Conservation (phyloP, 2,329 filamentous ascomycete genomes). For the Aureobasidium lini region DNA sequence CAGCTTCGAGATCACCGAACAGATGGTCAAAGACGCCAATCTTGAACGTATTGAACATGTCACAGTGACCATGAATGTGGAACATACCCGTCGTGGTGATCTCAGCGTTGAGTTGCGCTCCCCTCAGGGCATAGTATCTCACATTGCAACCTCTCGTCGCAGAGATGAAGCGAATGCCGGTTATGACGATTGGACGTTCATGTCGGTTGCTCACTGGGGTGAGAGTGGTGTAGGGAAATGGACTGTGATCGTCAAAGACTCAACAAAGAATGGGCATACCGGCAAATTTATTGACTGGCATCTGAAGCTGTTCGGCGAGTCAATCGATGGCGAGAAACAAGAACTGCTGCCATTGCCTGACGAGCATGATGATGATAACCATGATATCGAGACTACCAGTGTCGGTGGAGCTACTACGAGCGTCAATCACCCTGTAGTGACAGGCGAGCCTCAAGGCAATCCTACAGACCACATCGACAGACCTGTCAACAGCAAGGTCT, state of each 20-base stretch:
- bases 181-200: slow-evolving; percentile 96
- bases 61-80: slow-evolving; percentile 93
- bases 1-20: slow-evolving; percentile 70
- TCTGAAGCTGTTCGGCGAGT: slow-evolving; percentile 88
- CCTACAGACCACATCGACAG: slow-evolving; percentile 41
- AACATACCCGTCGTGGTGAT: slow-evolving; percentile 81
- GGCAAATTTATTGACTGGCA: slow-evolving; percentile 88
- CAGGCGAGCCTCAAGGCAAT: slow-evolving; percentile 36
- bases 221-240: slow-evolving; percentile 82
- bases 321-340: slow-evolving; percentile 67
- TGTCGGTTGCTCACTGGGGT: slow-evolving; percentile 97
- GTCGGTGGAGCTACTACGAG: slow-evolving; percentile 55
- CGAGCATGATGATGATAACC: slow-evolving; percentile 75
- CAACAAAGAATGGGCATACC: slow-evolving; percentile 63
- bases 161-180: slow-evolving; percentile 60
- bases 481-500: slow-evolving; percentile 51
- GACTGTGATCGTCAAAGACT: slow-evolving; percentile 86
- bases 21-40: slow-evolving; percentile 76
- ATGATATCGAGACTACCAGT: slow-evolving; percentile 53
- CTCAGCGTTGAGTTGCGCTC: slow-evolving; percentile 87
- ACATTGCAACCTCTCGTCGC: slow-evolving; percentile 69
- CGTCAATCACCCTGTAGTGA: slow-evolving; percentile 39
- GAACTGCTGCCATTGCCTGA: slow-evolving; percentile 71
- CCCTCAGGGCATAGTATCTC: slow-evolving; percentile 71
- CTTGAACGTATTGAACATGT: slow-evolving; percentile 85